phyloP scores from a whole-genome alignment of 2,329 filamentous ascomycete genomes.

The Penicillium sp. region DNA sequence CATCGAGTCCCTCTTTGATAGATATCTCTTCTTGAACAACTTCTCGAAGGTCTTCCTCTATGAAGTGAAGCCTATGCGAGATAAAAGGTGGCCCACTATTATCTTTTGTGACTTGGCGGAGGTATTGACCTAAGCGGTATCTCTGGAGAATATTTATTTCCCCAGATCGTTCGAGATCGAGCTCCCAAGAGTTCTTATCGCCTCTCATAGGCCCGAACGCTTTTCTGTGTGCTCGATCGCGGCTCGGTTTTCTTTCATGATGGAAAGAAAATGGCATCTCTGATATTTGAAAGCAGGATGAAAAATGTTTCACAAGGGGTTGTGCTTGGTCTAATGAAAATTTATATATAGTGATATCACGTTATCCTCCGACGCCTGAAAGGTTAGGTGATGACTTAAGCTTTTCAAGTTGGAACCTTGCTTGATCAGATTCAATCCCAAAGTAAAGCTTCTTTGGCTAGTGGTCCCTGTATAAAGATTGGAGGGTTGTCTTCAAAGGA shows the following conservation, averaged over 20 bases:
- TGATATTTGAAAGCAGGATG: too few species aligned
- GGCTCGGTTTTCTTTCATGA: too few species aligned
- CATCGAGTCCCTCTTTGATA: not conserved
- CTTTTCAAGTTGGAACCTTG: not conserved
- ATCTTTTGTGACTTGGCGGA: too few species aligned
- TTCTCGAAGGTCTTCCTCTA: not conserved
- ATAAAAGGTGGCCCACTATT: too few species aligned
- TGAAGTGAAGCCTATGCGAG: too few species aligned
- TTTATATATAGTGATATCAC: too few species aligned
- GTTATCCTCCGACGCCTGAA: not conserved
- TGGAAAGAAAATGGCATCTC: not conserved
- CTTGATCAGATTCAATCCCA: not conserved
- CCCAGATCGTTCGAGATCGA: not conserved
- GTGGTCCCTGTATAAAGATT: too few species aligned
- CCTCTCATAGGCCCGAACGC: not conserved
- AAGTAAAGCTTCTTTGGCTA: too few species aligned
- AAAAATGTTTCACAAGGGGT: too few species aligned
- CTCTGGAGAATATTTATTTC: not conserved
- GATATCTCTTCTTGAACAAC: not conserved
- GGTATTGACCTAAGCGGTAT: not conserved
- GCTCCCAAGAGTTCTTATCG: not conserved
- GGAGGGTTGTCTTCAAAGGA: too few species aligned
- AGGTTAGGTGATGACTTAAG: not conserved
- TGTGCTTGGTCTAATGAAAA: too few species aligned
- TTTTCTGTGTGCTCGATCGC: too few species aligned